A percentile compares a stretch with the other conserved stretches of the same genome.
Evolutionary conservation across 2,329 filamentous ascomycete species (phyloP).

Genomic region (Aspergillus pseudoglaucus): DNA sequence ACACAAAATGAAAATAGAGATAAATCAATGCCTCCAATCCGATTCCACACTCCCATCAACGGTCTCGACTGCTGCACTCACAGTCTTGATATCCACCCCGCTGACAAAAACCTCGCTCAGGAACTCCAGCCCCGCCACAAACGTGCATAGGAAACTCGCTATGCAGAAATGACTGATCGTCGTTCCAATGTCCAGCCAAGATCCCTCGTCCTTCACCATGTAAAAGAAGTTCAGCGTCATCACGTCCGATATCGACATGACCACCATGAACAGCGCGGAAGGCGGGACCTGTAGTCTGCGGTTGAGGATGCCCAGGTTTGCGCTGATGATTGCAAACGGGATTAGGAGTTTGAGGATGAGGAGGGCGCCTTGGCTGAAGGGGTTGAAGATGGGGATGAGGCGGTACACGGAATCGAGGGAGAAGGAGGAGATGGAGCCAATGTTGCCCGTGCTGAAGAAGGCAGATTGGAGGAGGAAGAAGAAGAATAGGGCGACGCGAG

Average conservation of each 20-base stretch:
- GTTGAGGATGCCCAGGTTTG: slow-evolving; percentile 91
- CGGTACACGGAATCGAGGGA: slow-evolving; percentile 84
- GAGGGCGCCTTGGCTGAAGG: slow-evolving; percentile 82
- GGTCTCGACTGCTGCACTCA: slow-evolving; percentile 10
- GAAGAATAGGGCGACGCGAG: slow-evolving; percentile 87
- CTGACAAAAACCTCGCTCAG: slow-evolving; percentile 76
- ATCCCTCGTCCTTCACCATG: slow-evolving; percentile 93
- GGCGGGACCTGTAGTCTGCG: slow-evolving; percentile 75
- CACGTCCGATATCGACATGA: slow-evolving; percentile 85
- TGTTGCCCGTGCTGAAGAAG: slow-evolving; percentile 95
- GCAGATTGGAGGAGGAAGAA: slow-evolving; percentile 89
- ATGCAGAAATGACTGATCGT: slow-evolving; percentile 96
- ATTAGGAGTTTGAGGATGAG: slow-evolving; percentile 86
- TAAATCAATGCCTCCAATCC: background rate
- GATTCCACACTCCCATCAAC: slow-evolving; percentile 14
- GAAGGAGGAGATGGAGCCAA: slow-evolving; percentile 89
- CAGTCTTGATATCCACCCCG: slow-evolving; percentile 58
- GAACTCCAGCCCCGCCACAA: slow-evolving; percentile 80
- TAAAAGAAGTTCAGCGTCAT: slow-evolving; percentile 96
- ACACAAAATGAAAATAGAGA: background rate
- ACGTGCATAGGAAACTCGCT: slow-evolving; percentile 80
- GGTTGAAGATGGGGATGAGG: slow-evolving; percentile 85
- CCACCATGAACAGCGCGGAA: slow-evolving; percentile 85
- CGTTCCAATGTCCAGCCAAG: slow-evolving; percentile 94
- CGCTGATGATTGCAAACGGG: slow-evolving; percentile 85